These are phyloP conservation scores for Boletus sp. DNA, from an alignment of 1,284 basidiomycete species.

Conservation along the genomic window DNA sequence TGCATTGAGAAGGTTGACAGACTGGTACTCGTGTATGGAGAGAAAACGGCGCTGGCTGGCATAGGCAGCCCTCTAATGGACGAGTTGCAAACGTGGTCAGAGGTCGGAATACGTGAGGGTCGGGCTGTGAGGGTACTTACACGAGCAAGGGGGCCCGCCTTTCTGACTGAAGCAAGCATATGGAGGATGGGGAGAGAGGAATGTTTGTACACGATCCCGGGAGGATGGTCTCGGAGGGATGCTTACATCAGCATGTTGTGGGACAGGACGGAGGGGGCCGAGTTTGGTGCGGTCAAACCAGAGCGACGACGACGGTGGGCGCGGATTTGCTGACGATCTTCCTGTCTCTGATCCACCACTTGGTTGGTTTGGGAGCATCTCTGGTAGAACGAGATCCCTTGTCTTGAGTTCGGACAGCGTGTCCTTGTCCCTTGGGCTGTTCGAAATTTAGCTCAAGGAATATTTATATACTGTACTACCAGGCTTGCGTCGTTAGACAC, in stretches of 20 bases:
- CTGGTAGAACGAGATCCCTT: slow-evolving; percentile 61
- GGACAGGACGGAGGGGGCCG: background rate
- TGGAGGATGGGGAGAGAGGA: slow-evolving; percentile 24
- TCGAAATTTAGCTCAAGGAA: slow-evolving; percentile 78
- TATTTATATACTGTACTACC: slow-evolving; percentile 36
- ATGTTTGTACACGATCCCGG: slow-evolving; percentile 5
- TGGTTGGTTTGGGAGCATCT: slow-evolving; percentile 41
- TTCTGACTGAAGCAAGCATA: slow-evolving; percentile 64
- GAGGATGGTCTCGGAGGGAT: background rate
- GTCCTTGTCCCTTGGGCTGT: slow-evolving; percentile 46
- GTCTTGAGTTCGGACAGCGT: slow-evolving; percentile 76
- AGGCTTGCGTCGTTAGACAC: slow-evolving; percentile 8
- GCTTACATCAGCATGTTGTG: slow-evolving; percentile 25
- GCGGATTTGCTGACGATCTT: slow-evolving; percentile 35
- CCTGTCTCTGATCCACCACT: slow-evolving; percentile 68
- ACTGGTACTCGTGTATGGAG: slow-evolving; percentile 98
- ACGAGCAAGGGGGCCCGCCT: slow-evolving; percentile 56
- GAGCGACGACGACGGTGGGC: slow-evolving; percentile 74
- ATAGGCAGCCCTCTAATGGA: slow-evolving; percentile 49
- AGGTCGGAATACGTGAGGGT: background rate
- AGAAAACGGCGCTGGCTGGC: slow-evolving; percentile 88
- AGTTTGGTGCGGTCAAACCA: slow-evolving; percentile 36
- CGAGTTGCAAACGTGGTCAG: background rate
- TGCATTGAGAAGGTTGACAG: slow-evolving; percentile 90
- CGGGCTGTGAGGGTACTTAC: slow-evolving; percentile 37